Base-by-base conservation (phyloP, 805 yeast genomes). In the Jamesozyma hellenica region DNA sequence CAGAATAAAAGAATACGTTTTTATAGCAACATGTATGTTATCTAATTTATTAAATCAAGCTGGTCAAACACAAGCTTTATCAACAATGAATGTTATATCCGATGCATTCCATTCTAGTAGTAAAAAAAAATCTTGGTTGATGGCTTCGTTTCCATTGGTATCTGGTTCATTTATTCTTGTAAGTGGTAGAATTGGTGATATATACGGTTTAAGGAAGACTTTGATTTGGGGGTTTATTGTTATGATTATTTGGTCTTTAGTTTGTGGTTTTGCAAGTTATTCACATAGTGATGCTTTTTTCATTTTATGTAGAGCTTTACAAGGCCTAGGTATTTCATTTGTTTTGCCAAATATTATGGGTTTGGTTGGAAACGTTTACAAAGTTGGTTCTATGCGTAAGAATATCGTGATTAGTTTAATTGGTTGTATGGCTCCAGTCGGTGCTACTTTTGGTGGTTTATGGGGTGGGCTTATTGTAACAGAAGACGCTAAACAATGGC, bases 131-230 rank as follows among this genome's bases (percentile, higher is more conserved):
- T 48, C 70, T 18, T 79, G 94, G 92, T 74, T 76, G 51, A 69
- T 77, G 67, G 85, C 87, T 2, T 72, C 84, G 1, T 80, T 74
- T 53, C 76, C 85, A 0, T 60, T 82, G 40, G 75, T 84, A 0
- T 74, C 80, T 4, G 90, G 90, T 12, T 79, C 90, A 0, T 75
- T 82, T 44, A 81, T 82, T 36, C 57, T 82, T 30, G 64, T 77
- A 4, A 70, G 80, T 28, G 92, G 92, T 9, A 68, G 78, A 38
- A 50, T 80, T 32, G 92, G 94, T 27, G 94, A 82, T 51, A 62
- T 81, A 10, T 74, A 73, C 47, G 90, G 92, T 0, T 64, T 79
- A 39, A 76, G 74, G 45, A 61, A 54, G 28, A 58, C 74, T n/a
- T 65, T 78, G 39, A 33, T 75, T 0, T 47, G 63, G 11, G 86